Evolutionary conservation across 179 eudicot genomes (phyloP), one percentile per base, ranked within the genome.

Genomic region (Beta macrorhiza): DNA sequence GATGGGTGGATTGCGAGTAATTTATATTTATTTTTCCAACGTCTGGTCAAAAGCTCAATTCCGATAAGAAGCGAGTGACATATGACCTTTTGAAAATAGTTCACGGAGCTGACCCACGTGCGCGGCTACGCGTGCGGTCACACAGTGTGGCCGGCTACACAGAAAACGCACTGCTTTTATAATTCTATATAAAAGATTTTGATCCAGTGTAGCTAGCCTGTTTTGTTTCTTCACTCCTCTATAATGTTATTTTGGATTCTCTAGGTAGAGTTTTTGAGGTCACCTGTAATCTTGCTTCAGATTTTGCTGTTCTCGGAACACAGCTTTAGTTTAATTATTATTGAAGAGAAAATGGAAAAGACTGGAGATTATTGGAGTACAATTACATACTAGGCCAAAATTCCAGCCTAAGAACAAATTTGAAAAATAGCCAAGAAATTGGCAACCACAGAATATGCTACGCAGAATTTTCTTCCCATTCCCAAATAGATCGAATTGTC

Each of bases 261-360:
- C 61, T 45, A 9, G 52, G 47, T 25, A 32, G 53, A 52, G 20
- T 17, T 47, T 14, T 72, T 44, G 52, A 70, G 76, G 32, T 57
- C 10, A 22, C 58, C 58, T 80, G 25, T 80, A 62, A 75, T 49
- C 64, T 22, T 73, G 44, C 44, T 74, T 80, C 83, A 74, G 78
- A 80, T 74, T 62, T 73, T 70, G 53, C 63, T 55, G 17, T 80
- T 81, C 75, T 32, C 56, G 37, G 61, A 1, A 47, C 51, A 47
- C 51, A 1, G 57, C 25, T 53, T 42, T 16, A 19, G 53, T 73
- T 75, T 25, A 29, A 77, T 77, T 70, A 77, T 77, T 61, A 53
- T 29, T 29, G 32, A 56, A 32, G 5, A 29, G 69, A 82, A 77
- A 72, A 70, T 82, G 81, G 77, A 37, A 61, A 0, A 19, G 45